Base-by-base conservation (phyloP, 352 stramenopile species). In the Globisporangium heterothallicum region DNA sequence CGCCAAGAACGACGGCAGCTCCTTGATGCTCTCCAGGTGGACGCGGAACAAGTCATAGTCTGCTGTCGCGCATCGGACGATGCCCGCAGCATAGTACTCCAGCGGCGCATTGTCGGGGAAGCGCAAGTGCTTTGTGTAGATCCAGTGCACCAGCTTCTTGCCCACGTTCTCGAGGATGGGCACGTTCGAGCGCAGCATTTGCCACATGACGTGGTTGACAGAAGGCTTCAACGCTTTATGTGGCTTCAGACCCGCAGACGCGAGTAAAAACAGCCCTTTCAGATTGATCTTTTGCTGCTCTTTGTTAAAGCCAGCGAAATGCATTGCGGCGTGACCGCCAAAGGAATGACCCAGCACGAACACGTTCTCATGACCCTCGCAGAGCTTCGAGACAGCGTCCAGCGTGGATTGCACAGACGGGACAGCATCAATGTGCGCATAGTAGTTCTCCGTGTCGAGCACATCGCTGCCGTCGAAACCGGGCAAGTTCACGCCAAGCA, bases 401-500 rank as follows among this genome's bases (percentile, higher is more conserved):
- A 78, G 67, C 3, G 63, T 74, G 26, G 73, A 56, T 10, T 35
- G 34, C 30, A 63, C 66, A 7, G 49, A 57, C 2, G 65, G 54
- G 8, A 69, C 25, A 4, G 61, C 56, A 13, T 55, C 69, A 4
- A 63, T 63, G 10, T 48, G 27, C n/a, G 69, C 48, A 24, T 66
- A 60, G 38, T 63, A 68, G 38, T 71, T 44, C 9, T 67, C 60
- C 25, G 38, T 42, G 1, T 49, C 38, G 14, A 72, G 54, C 16
- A 24, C 57, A 8, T 36, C 30, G 16, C 30, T 36, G 12, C 30
- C 30, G 30, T 36, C 79, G 29, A 83, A 87, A 1, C 79, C 79
- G 0, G 79, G 74, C 24, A 87, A 51, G 26, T 88, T 85, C 45
- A 91, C 46, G 13, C 62, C 74, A 6, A 91, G 35, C 10, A 91